These are phyloP conservation scores for Rhizophagus sp. DNA, from an alignment of 192 early-diverging fungal species.

Conservation along the genomic window DNA sequence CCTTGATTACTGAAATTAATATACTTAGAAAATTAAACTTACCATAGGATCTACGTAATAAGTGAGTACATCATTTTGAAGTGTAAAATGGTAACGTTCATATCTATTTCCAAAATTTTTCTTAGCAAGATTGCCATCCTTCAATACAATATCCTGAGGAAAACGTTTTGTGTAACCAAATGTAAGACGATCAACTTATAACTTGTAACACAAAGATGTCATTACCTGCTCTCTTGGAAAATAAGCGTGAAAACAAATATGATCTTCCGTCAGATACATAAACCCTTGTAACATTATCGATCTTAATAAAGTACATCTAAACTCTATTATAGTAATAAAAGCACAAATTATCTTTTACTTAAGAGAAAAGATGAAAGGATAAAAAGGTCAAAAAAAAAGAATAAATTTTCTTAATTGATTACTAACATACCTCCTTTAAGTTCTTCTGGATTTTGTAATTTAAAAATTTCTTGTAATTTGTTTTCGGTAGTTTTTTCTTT, in stretches of 20 bases:
- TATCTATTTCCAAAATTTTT: conserved; percentile 42
- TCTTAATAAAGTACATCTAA: conserved; percentile 63
- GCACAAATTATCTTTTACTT: too few relatives aligned
- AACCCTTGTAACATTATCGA: conserved; percentile 65
- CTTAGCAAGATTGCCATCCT: conserved; percentile 54
- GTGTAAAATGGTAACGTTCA: conserved; percentile 59
- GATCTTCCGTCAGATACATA: conserved; percentile 62
- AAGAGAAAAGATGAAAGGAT: neutral
- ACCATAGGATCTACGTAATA: conserved; percentile 57
- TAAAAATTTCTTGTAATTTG: conserved; percentile 35
- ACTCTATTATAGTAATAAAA: conserved; percentile 44
- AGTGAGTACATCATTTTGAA: conserved; percentile 60
- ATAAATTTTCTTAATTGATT: too few relatives aligned
- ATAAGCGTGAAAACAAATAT: conserved; percentile 68
- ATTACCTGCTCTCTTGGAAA: conserved; percentile 53
- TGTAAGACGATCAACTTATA: neutral
- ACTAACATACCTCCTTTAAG: conserved; percentile 28
- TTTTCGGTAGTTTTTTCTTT: conserved; percentile 24
- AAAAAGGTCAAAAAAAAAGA: neutral
- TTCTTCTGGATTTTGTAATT: conserved; percentile 26
- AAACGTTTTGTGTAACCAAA: neutral
- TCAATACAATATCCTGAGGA: conserved; percentile 50
- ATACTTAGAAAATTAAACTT: neutral
- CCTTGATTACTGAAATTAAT: neutral
- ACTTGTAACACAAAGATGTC: neutral